phyloP scores from a whole-genome alignment of 1,284 basidiomycete species.

The Vanrija humicola region DNA sequence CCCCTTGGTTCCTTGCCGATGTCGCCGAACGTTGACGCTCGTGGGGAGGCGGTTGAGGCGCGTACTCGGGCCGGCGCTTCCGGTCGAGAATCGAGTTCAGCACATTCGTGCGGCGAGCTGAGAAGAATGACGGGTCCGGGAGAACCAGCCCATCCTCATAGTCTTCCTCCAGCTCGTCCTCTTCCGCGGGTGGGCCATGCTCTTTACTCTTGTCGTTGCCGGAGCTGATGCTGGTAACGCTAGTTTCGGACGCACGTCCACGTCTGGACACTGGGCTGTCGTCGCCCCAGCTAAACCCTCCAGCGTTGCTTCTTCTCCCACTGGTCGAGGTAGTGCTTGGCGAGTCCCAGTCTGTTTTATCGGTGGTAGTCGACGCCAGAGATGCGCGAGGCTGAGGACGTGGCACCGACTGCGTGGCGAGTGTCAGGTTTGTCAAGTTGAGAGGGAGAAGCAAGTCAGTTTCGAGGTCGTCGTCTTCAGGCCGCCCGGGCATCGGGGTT shows the following conservation, averaged over 20 bases:
- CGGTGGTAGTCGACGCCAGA: conserved; percentile 24
- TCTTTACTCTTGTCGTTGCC: conserved; percentile 18
- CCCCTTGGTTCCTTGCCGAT: conserved; percentile 4
- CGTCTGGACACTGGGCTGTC: conserved; percentile 15
- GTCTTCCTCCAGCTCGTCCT: conserved; percentile 36
- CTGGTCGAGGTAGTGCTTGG: conserved; percentile 18
- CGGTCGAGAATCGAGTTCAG: conserved; percentile 42
- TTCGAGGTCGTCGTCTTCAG: conserved; percentile 27
- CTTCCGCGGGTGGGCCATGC: neutral
- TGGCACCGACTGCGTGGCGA: conserved; percentile 24
- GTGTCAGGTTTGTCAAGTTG: conserved; percentile 38
- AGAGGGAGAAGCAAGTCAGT: conserved; percentile 41
- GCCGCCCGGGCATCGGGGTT: neutral
- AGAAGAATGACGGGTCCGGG: conserved; percentile 40
- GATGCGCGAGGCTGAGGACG: conserved; percentile 16
- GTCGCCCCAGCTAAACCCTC: conserved; percentile 25
- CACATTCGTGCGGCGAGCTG: conserved; percentile 26
- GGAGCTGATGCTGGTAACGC: conserved; percentile 37
- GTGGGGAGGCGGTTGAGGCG: conserved; percentile 13
- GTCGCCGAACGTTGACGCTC: neutral
- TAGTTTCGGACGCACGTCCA: conserved; percentile 31
- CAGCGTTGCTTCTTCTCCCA: conserved; percentile 15
- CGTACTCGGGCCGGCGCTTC: conserved; percentile 39
- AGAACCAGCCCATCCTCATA: conserved; percentile 40
- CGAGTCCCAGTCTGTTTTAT: conserved; percentile 22